Conservation (phyloP, 768 basidiomycete species). For the Tylopilus felleus region DNA sequence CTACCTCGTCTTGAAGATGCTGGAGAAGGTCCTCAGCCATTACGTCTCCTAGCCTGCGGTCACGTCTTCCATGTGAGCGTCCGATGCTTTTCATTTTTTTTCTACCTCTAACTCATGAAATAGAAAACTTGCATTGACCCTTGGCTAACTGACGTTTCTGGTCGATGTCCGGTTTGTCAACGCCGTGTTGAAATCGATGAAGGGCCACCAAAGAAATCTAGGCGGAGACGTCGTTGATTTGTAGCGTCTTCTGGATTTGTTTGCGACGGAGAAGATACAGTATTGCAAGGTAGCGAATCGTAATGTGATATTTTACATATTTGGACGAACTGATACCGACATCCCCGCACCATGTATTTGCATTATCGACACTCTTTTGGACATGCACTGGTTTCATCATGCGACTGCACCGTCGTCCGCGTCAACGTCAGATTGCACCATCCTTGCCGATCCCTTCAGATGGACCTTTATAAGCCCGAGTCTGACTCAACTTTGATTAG, state of each 20-base stretch:
- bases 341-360: constrained; percentile 21
- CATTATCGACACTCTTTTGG: constrained; percentile 25
- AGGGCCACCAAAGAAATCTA: constrained; percentile 33
- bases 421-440: background rate
- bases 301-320: constrained; percentile 32
- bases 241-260: constrained; percentile 5
- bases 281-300: constrained; percentile 27
- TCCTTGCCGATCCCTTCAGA: background rate
- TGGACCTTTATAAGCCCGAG: background rate
- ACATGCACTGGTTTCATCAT: constrained; percentile 5
- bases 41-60: constrained; percentile 73
- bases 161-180: constrained; percentile 87
- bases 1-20: constrained; percentile 62
- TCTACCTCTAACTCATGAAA: constrained; percentile 2
- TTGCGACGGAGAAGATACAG: constrained; percentile 18
- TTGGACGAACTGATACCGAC: constrained; percentile 26
- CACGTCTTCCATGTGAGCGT: constrained; percentile 86
- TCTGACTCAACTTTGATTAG: background rate
- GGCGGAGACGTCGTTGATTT: constrained; percentile 24
- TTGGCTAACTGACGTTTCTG: constrained; percentile 82
- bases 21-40: constrained; percentile 71
- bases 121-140: constrained; percentile 89
- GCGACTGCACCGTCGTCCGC: background rate
- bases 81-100: background rate
- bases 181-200: constrained; percentile 56